These are phyloP conservation scores for Conticribra weissflogii DNA, from an alignment of 108 stramenopile genomes.

Conservation along the genomic window DNA sequence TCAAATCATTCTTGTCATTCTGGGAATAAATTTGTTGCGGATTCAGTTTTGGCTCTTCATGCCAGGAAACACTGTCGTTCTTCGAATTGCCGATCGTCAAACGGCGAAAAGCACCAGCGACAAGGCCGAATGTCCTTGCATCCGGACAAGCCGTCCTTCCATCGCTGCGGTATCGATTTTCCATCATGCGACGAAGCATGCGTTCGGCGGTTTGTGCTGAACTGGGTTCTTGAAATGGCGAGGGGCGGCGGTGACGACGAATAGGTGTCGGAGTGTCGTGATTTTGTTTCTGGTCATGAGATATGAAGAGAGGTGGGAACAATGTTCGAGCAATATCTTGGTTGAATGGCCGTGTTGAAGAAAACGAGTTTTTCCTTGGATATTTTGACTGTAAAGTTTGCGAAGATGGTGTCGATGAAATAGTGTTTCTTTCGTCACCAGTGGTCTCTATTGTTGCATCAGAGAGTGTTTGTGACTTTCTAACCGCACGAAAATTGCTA, in stretches of 20 bases:
- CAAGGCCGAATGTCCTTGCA: constrained; percentile 37
- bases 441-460: no score
- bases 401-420: no score
- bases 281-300: constrained; percentile 24
- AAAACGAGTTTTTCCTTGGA: constrained; percentile 2
- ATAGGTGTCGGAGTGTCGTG: not conserved
- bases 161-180: constrained; percentile 49
- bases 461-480: no score
- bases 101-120: constrained; percentile 48
- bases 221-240: constrained; percentile 42
- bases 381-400: not conserved
- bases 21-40: constrained; percentile 7
- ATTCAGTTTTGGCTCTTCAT: constrained; percentile 33
- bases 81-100: constrained; percentile 12
- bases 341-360: constrained; percentile 34
- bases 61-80: constrained; percentile 18
- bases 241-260: constrained; percentile 34
- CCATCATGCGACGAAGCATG: constrained; percentile 59
- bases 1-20: not conserved
- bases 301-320: constrained; percentile 45
- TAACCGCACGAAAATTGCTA: no score
- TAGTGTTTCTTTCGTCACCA: no score
- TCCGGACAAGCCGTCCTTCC: constrained; percentile 54
- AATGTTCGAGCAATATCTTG: constrained; percentile 51
- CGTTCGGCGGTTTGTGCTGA: constrained; percentile 45